A percentile compares a stretch with the other conserved stretches of the same genome.
Evolutionary conservation across 179 eudicot genomes (phyloP).

Genomic region (Amaranthus tricolor): DNA sequence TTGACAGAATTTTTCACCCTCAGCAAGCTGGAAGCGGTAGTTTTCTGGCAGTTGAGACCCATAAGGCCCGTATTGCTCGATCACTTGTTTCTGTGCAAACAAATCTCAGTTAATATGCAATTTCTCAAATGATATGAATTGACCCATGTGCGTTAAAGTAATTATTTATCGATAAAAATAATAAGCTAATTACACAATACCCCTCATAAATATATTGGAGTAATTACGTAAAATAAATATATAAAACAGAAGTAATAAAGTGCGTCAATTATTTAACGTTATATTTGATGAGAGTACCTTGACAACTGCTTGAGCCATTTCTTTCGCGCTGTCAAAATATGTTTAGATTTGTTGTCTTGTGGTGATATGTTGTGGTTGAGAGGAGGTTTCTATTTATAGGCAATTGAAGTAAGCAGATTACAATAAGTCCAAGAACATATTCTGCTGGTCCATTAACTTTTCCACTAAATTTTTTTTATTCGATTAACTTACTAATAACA

Average conservation of each 20-base stretch:
- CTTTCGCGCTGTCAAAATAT: not conserved
- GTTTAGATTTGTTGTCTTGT: not conserved
- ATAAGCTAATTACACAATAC: not conserved
- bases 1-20: not conserved
- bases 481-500: too few relatives aligned
- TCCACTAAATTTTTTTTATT: too few relatives aligned
- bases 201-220: not conserved
- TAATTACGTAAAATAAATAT: not conserved
- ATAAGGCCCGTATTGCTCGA: conserved; percentile 2
- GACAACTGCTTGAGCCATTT: not conserved
- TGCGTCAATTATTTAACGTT: too few relatives aligned
- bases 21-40: not conserved
- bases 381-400: not conserved
- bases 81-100: not conserved
- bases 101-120: too few relatives aligned
- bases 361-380: not conserved
- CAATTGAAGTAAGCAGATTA: not conserved
- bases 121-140: too few relatives aligned
- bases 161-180: too few relatives aligned
- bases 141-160: too few relatives aligned
- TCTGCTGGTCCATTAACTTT: not conserved
- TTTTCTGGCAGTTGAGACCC: not conserved
- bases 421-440: not conserved
- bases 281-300: not conserved
- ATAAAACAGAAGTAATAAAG: too few relatives aligned